A percentile compares a stretch with the other conserved stretches of the same genome.
phyloP scores from a whole-genome alignment of 345 rosid genomes.

The Angophora floribunda region DNA sequence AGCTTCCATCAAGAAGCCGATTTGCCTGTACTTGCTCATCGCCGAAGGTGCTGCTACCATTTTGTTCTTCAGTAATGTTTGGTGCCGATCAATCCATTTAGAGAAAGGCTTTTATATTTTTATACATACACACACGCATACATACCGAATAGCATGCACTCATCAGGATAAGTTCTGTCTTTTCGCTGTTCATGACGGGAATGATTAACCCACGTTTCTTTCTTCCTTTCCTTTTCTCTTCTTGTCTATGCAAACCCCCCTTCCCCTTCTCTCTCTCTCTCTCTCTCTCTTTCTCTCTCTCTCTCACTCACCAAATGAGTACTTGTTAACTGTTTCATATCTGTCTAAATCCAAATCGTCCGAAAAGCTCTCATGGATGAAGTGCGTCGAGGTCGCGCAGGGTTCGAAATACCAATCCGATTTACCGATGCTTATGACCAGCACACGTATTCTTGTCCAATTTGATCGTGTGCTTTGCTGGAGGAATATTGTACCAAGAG shows the following conservation, averaged over 20 bases:
- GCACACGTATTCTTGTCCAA: neutral
- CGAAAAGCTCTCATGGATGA: neutral
- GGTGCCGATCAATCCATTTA: neutral
- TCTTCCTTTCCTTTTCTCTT: neutral
- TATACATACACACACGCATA: too few species aligned
- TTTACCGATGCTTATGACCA: neutral
- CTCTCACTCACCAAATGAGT: neutral
- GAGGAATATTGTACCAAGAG: neutral
- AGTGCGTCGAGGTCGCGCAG: rapidly evolving
- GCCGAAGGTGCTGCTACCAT: neutral
- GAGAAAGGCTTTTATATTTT: neutral
- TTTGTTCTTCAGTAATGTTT: neutral
- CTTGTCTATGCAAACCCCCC: too few species aligned
- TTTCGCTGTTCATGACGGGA: neutral
- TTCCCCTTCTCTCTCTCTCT: too few species aligned
- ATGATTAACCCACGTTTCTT: neutral
- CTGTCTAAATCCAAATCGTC: neutral
- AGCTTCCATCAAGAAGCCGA: neutral
- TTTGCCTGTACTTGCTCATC: neutral
- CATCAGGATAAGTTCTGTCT: too few species aligned
- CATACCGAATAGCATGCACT: neutral
- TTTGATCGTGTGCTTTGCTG: neutral
- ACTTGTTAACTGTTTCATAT: too few species aligned
- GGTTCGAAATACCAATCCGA: neutral
- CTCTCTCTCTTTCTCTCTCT: too few species aligned